Conservation (phyloP, 2,329 filamentous ascomycete species). For the Endothia cerciana region DNA sequence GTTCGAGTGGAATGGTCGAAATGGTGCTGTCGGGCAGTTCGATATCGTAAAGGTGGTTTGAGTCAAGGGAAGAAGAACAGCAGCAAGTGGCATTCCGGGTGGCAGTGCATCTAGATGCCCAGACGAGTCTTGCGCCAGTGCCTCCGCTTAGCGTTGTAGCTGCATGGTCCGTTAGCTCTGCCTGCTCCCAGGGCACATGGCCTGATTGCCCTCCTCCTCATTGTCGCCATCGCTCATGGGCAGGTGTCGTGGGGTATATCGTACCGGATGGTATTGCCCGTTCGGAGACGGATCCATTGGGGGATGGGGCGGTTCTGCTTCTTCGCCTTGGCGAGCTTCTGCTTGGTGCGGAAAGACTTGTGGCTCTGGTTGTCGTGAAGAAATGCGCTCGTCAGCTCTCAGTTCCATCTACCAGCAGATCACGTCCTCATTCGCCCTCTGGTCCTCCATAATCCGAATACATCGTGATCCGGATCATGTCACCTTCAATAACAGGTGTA, state of each 20-base stretch:
- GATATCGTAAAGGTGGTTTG: constrained; percentile 24
- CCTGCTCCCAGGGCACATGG: neutral
- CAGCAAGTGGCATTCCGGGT: constrained; percentile 30
- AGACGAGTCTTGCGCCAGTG: constrained; percentile 99
- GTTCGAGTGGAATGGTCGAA: constrained; percentile 34
- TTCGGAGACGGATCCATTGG: constrained; percentile 99
- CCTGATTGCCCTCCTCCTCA: neutral
- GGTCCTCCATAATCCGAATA: neutral
- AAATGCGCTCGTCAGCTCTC: constrained; percentile 23
- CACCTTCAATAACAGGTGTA: constrained; percentile 25
- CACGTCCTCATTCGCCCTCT: neutral
- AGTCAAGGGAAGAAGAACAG: constrained; percentile 34
- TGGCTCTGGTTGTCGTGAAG: constrained; percentile 72
- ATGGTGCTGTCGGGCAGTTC: constrained; percentile 12
- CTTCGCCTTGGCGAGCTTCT: constrained; percentile 99
- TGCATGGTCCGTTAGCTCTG: constrained; percentile 45
- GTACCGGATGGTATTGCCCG: constrained; percentile 99
- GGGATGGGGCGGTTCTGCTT: constrained; percentile 99
- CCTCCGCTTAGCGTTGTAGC: constrained; percentile 99
- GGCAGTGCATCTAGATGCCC: constrained; percentile 82
- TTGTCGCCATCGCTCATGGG: neutral
- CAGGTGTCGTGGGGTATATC: constrained; percentile 39
- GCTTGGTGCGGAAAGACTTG: constrained; percentile 99
- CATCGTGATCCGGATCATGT: neutral
- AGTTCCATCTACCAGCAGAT: constrained; percentile 20